Base-by-base conservation (phyloP, 768 basidiomycete species). In the Lactarius quietus region DNA sequence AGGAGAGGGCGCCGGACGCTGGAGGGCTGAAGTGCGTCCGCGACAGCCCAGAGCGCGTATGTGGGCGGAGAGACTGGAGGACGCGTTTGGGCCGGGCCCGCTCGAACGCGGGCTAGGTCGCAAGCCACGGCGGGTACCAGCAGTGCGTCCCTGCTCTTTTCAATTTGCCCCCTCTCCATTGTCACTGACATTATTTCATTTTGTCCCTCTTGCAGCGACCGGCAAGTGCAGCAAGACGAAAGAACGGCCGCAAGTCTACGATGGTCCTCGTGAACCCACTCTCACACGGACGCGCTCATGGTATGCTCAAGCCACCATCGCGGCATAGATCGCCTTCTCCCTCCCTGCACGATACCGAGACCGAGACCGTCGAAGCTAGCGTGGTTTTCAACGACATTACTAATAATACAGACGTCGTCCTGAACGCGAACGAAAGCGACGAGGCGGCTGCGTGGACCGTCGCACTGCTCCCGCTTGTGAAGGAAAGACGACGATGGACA, bases 61-160 rank as follows among this genome's bases (percentile, higher is more conserved):
- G 35, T 68, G 67, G 67, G 52, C 59, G 7, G 64, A 66, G 35
- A 48, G 59, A 33, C 68, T 68, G 28, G 65, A 68, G 45, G 58
- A 58, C 31, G 54, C 61, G 39, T 68, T 62, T 45, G 68, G 68
- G 15, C 65, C 68, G 15, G 68, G 68, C 23, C 61, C 57, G 14
- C 59, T 68, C 29, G 36, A 55, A 3, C 68, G 68, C 35, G 68
- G 68, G n/a, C 10, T 57, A 29, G 61, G 65, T n/a, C 64, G 63
- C 28, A 67, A 67, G n/a, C 68, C 68, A 29, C 61, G 61, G 48
- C 61, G 61, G 14, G 26, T 63, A 20, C 56, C 61, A 33, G 65
- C 65, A 26, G 65, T 66, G 48, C 62, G 65, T 62, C 1, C 6
- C 26, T n/a, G 33, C 14, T 31, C 2, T 7, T 23, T 26, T n/a